These are phyloP conservation scores for Trichocladium uniseriatum DNA, from an alignment of 495 filamentous ascomycete species.

Conservation along the genomic window DNA sequence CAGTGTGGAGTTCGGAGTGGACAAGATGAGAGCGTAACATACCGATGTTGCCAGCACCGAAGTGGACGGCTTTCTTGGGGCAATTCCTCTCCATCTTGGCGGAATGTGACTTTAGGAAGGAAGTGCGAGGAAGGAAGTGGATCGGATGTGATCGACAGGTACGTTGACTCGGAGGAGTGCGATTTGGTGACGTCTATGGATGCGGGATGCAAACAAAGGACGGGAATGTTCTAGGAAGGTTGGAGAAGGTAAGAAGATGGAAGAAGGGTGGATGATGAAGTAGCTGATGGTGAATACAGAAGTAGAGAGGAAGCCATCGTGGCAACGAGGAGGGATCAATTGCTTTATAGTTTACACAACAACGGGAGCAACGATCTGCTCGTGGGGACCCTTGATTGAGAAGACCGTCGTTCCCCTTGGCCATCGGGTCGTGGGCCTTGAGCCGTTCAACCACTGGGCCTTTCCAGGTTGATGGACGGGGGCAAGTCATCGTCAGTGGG, in stretches of 20 bases:
- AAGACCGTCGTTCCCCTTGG: too few relatives aligned
- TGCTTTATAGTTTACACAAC: background rate
- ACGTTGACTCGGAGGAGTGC: background rate
- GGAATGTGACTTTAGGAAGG: background rate
- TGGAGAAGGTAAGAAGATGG: background rate
- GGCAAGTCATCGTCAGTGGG: conserved; percentile 6
- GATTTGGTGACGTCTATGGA: background rate
- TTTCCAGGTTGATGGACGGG: too few relatives aligned
- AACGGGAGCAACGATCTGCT: background rate
- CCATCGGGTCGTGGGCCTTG: too few relatives aligned
- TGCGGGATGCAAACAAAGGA: background rate
- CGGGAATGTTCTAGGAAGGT: background rate
- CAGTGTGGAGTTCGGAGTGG: background rate
- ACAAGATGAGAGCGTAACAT: background rate
- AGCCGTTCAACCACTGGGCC: too few relatives aligned
- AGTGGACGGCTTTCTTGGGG: conserved; percentile 77
- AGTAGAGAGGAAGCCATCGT: background rate
- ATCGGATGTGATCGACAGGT: background rate
- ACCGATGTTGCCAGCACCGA: conserved; percentile 88
- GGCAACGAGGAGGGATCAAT: background rate
- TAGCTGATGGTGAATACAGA: background rate
- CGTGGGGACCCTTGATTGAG: too few relatives aligned
- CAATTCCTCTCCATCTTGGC: conserved; percentile 10
- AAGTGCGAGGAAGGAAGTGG: background rate
- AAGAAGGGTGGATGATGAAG: background rate